Conservation (phyloP, 495 filamentous ascomycete genomes). For the Lasiosphaeriaceae sp. region DNA sequence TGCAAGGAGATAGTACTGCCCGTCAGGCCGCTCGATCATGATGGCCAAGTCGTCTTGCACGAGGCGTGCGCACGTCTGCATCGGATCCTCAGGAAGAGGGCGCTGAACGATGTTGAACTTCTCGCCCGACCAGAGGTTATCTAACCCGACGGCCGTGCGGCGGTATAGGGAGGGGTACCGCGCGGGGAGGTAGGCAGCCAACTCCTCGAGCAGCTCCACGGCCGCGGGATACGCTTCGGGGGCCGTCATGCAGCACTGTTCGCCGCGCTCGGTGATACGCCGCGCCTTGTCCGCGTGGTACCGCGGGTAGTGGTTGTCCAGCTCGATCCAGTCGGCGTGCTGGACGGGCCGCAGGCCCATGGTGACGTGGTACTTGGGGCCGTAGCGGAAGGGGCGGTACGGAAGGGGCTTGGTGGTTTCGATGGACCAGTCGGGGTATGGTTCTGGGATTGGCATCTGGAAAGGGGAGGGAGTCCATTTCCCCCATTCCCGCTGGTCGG, state of each 20-base stretch:
- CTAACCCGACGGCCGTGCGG: constrained; percentile 61
- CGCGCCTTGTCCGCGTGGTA: constrained; percentile 72
- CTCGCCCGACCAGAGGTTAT: constrained; percentile 70
- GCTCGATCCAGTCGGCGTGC: constrained; percentile 84
- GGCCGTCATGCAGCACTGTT: constrained; percentile 65
- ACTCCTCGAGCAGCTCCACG: constrained; percentile 74
- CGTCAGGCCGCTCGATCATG: constrained; percentile 76
- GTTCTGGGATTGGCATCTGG: constrained; percentile 59
- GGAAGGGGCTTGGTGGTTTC: constrained; percentile 68
- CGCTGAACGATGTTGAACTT: constrained; percentile 63
- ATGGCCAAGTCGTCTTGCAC: constrained; percentile 84
- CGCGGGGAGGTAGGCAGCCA: constrained; percentile 71
- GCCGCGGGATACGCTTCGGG: constrained; percentile 75
- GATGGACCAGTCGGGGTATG: constrained; percentile 72
- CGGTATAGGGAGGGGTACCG: constrained; percentile 73
- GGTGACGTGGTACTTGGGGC: constrained; percentile 66
- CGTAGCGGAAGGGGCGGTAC: constrained; percentile 82
- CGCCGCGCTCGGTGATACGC: constrained; percentile 67
- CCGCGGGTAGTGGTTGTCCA: constrained; percentile 76
- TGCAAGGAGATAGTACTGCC: constrained; percentile 81
- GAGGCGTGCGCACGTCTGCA: constrained; percentile 68
- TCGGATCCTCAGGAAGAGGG: constrained; percentile 75
- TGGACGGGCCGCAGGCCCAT: constrained; percentile 79
- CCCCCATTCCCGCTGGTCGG: constrained; percentile 17
- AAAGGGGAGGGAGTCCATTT: constrained; percentile 72